These are phyloP conservation scores for Rhodotorula taiwanensis DNA, from an alignment of 768 basidiomycete species.

Conservation along the genomic window DNA sequence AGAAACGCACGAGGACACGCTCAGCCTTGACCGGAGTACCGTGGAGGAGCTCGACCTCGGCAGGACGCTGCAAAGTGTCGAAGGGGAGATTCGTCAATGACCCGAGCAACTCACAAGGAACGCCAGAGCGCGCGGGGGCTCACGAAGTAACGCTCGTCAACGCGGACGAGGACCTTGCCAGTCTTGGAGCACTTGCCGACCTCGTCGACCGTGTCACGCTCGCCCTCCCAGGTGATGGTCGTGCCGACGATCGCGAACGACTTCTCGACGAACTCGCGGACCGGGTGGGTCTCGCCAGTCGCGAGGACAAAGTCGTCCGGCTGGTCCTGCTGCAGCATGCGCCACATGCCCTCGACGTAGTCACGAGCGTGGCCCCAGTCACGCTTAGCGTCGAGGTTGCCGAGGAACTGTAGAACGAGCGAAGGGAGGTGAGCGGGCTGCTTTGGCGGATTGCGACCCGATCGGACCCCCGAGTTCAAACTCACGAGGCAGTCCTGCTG, in stretches of 20 bases:
- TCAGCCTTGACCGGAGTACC: conserved; percentile 90
- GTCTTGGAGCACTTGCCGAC: conserved; percentile 66
- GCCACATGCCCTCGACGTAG: conserved; percentile 97
- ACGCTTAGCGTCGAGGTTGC: conserved; percentile 87
- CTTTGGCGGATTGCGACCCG: too few relatives aligned
- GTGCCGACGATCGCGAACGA: conserved; percentile 66
- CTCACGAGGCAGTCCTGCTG: conserved; percentile 68
- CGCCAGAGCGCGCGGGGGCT: too few relatives aligned
- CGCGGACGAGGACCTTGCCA: conserved; percentile 66
- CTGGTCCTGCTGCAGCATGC: conserved; percentile 77
- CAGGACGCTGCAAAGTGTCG: too few relatives aligned
- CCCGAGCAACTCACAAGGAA: too few relatives aligned
- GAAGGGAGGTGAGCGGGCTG: too few relatives aligned
- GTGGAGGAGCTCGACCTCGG: conserved; percentile 59
- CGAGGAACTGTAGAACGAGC: conserved; percentile 57
- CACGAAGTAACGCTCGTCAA: conserved; percentile 87
- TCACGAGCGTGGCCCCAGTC: conserved; percentile 88
- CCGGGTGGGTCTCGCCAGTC: conserved; percentile 90
- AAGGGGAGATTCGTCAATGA: too few relatives aligned
- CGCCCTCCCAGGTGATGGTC: conserved; percentile 68
- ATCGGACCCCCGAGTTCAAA: too few relatives aligned
- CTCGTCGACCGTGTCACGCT: conserved; percentile 57
- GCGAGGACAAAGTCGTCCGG: conserved; percentile 90
- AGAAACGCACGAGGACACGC: conserved; percentile 52
- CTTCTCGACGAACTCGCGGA: conserved; percentile 87